These are phyloP conservation scores for Zymoseptoria pseudotritici DNA, from an alignment of 2,329 filamentous ascomycete species.

Conservation along the genomic window DNA sequence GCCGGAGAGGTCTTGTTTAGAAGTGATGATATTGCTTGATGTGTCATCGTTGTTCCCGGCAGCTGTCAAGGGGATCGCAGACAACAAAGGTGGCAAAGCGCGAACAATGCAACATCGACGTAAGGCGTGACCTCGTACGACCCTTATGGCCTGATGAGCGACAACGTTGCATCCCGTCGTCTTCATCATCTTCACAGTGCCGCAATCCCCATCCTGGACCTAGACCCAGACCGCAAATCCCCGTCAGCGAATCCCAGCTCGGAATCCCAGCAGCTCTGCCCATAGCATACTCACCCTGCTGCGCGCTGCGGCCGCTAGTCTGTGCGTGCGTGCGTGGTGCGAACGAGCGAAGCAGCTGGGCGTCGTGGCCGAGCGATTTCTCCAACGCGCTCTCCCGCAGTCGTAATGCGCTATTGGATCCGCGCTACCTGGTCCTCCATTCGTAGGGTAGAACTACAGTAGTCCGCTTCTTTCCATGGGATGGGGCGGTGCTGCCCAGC, in stretches of 20 bases:
- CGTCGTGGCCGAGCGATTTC: not conserved
- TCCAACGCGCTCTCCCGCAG: not conserved
- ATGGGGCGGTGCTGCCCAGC: not conserved
- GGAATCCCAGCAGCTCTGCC: not conserved
- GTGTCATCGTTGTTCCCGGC: too few relatives aligned
- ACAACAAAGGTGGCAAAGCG: too few relatives aligned
- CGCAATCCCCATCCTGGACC: not conserved
- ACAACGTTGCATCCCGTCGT: not conserved
- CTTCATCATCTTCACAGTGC: not conserved
- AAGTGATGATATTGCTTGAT: too few relatives aligned
- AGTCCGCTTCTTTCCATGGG: not conserved
- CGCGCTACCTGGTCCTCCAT: not conserved
- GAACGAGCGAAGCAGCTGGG: not conserved
- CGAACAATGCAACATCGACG: too few relatives aligned
- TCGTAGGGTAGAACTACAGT: not conserved
- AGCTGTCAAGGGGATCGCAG: too few relatives aligned
- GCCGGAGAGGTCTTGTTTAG: not conserved
- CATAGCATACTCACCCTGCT: not conserved
- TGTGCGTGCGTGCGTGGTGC: not conserved
- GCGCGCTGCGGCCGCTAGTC: not conserved
- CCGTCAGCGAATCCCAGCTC: not conserved
- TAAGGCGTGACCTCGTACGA: constrained; percentile 12
- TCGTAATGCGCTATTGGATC: not conserved
- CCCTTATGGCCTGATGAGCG: not conserved
- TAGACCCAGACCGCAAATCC: not conserved